phyloP scores from a whole-genome alignment of 2,329 filamentous ascomycete genomes.

The Bisporella sp. region DNA sequence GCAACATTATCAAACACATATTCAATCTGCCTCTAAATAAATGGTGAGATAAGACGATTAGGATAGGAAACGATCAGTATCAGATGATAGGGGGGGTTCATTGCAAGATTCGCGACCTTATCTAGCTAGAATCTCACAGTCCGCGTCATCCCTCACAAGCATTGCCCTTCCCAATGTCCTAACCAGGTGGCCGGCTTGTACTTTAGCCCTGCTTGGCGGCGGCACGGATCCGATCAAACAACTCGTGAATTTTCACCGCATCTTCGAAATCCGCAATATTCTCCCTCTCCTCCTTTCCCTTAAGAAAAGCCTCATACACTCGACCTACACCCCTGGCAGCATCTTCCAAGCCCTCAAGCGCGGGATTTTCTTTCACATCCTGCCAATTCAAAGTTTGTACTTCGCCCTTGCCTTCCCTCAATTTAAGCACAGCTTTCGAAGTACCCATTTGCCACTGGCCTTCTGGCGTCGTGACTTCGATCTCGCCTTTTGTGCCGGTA shows the following conservation, averaged over 20 bases:
- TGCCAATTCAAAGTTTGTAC: constrained; percentile 37
- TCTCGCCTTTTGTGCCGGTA: not conserved
- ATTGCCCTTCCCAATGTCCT: no score
- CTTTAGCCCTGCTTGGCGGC: no score
- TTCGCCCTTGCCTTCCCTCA: constrained; percentile 41
- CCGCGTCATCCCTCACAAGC: no score
- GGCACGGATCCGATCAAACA: constrained; percentile 30
- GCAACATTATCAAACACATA: no score
- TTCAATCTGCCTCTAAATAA: no score
- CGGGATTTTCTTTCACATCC: constrained; percentile 35
- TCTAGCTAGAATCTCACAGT: no score
- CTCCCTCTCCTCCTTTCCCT: constrained; percentile 12
- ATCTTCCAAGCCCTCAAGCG: constrained; percentile 33
- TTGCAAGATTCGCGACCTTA: no score
- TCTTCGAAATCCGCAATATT: constrained; percentile 35
- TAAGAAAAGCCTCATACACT: constrained; percentile 50
- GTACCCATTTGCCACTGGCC: constrained; percentile 28
- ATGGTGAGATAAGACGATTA: no score
- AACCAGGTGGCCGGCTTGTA: no score
- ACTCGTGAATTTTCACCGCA: constrained; percentile 37
- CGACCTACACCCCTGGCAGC: constrained; percentile 42
- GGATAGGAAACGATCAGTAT: no score
- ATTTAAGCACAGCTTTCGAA: constrained; percentile 36
- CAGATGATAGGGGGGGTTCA: no score
- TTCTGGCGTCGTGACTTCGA: not conserved